Base-by-base conservation (phyloP, 1,284 basidiomycete species). In the Tilletia walkeri region DNA sequence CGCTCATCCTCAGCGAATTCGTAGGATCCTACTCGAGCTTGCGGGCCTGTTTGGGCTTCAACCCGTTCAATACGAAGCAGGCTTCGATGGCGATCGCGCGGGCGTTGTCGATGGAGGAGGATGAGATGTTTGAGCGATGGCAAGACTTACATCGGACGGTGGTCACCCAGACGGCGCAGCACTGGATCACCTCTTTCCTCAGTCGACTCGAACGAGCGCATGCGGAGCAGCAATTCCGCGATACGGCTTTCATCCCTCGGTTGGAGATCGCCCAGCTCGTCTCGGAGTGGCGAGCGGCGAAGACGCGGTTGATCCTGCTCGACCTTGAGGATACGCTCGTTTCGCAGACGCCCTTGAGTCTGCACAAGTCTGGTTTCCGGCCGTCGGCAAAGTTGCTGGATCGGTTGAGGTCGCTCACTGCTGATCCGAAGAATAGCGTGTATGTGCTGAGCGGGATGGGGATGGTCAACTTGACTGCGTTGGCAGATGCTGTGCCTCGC, bases 11-110 rank as follows among this genome's bases (percentile, higher is more conserved):
- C 67, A 74, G 68, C 16, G 80, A 92, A 88, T 94, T 94, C 81
- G 92, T 92, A 0, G 92, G 93, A 24, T 90, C 90, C 3, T 94
- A 94, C 82, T 90, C 89, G 66, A 92, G 92, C 18, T 93, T 94
- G 86, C 86, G 91, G 38, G 91, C 90, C 5, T 93, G 92, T 77
- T 91, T 94, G 67, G 89, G 90, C 20, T 87, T 93, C 82, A 93
- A 93, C 79, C 92, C 91, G 1, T 82, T 75, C 75, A 76, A 80
- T 70, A 75, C 75, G 50, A 81, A 77, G 59, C 77, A 82, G 67
- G 80, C 82, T 14, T 90, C 92, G 0, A 86, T 88, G 45, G 92
- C 92, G 3, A 93, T 94, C 68, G 79, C 90, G 71, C 79, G 86
- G 80, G 92, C 91, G 18, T 84, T 94, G 49, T 91, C 89, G 0